Base-by-base conservation (phyloP, 345 rosid species). In the Turnera subulata region DNA sequence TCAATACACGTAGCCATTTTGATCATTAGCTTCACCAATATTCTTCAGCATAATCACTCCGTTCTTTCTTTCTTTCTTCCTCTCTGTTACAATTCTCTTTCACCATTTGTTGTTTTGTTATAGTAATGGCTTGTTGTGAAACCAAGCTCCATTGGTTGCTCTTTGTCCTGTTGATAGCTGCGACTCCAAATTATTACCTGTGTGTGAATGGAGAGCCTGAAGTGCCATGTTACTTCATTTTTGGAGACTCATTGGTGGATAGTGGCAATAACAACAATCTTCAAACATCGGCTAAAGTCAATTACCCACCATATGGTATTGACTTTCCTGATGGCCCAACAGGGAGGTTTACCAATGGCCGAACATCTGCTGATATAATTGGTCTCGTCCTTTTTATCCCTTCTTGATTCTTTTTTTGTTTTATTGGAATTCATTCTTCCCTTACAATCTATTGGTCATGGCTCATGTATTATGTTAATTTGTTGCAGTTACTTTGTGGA, bases 191-290 rank as follows among this genome's bases (percentile, higher is more conserved):
- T n/a, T n/a, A n/a, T n/a, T n/a, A 6, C 20, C 43, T 16, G n/a
- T 55, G 15, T 25, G 58, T 52, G 15, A 15, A 29, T 43, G 66
- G 51, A 14, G 46, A 63, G 15, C 33, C 51, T 11, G 16, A 40
- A 5, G 58, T 50, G 18, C 69, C 58, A 6, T 56, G 69, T 40
- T 57, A 49, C 21, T 65, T 58, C 55, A 66, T 58, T 52, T 53
- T 66, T 18, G 62, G 67, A 40, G 73, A 68, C 22, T 62, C 73
- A 1, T 33, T 62, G 16, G 62, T 55, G 0, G 54, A 68, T 16
- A 15, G 54, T 15, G 73, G 63, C n/a, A 62, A 56, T 13, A 62
- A 62, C 19, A 56, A 56, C 55, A 7, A 19, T 8, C 72, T 67
- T 44, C 20, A 15, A 4, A 67, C 66, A 1, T 0, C 11, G 0